Conservation (phyloP, 148 eudicot species). For the Camellia granthamiana region DNA sequence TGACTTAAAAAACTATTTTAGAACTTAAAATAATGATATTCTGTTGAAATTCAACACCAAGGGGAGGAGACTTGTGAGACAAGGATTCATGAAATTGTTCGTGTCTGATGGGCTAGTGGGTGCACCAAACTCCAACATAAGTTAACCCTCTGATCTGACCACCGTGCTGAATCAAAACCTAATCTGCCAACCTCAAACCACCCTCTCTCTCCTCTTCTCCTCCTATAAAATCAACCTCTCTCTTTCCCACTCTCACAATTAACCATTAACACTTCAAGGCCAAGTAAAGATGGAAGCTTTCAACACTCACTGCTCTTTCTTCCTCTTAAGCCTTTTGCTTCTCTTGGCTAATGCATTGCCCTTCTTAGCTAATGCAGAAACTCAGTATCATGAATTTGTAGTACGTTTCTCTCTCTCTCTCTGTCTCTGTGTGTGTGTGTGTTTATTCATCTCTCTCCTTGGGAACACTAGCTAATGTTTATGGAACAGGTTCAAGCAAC, state of each 20-base stretch:
- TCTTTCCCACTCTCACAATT: constrained; percentile 24
- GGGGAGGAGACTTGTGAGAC: constrained; percentile 10
- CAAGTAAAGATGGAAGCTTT: constrained; percentile 17
- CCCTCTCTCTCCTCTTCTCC: constrained; percentile 30
- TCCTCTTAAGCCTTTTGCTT: constrained; percentile 27
- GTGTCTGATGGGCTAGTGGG: constrained; percentile 33
- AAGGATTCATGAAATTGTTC: constrained; percentile 20
- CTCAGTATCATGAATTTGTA: constrained; percentile 64
- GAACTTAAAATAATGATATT: constrained; percentile 3
- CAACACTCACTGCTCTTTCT: constrained; percentile 22
- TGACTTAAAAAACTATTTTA: background rate
- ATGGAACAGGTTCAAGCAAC: constrained; percentile 65
- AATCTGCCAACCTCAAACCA: constrained; percentile 57
- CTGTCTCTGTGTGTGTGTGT: background rate
- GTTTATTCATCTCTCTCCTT: background rate
- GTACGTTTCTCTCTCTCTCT: constrained; percentile 26
- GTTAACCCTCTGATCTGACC: constrained; percentile 19
- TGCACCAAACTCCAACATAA: constrained; percentile 41
- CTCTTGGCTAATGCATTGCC: constrained; percentile 31
- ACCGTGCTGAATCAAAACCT: constrained; percentile 33
- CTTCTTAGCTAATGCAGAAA: constrained; percentile 39
- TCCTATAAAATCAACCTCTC: constrained; percentile 29
- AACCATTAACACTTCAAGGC: background rate
- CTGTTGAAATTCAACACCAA: constrained; percentile 2
- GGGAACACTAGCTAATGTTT: background rate